Base-by-base conservation (phyloP, 495 filamentous ascomycete species). In the Penicillium daleae region DNA sequence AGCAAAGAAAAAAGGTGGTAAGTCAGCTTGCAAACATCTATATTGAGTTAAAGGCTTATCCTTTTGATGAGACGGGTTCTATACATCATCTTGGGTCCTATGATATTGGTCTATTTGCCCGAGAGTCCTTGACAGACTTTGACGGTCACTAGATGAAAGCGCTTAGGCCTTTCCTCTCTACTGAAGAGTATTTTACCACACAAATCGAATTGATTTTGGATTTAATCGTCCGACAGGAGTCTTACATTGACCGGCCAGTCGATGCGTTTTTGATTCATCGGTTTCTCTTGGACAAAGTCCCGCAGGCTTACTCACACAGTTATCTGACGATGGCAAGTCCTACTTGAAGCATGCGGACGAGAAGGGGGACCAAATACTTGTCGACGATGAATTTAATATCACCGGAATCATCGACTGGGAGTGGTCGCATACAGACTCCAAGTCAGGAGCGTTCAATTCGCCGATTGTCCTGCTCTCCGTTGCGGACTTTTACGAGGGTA, bases 381-480 rank as follows among this genome's bases (percentile, higher is more conserved):
- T 82, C 26, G 75, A 83, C 56, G 66, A 76, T 17, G 64, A 76
- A 0, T 79, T 64, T 50, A 74, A 80, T 42, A 81, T 83, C 54
- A 78, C 75, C 2, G 74, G 75, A 17, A 76, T 82, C 37, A 73
- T 80, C 49, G 75, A 83, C 63, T 83, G 75, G 78, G 73, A 82
- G 60, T 80, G 72, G 68, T 73, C 78, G 17, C 53, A 72, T 48
- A 76, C 77, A 9, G 74, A 63, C 21, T 58, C 68, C 0, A 57
- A 53, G 26, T 71, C 68, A 46, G 63, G 60, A 9, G 75, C 77
- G 19, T 83, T 82, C 54, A 75, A 71, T 63, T 77, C 76, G 1
- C 76, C 76, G 2, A 72, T 75, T 31, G 73, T 77, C 66, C 68
- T 81, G 60, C 75, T 75, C 62, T 76, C 76, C 0, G 76, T 82